Base-by-base conservation (phyloP, 2,329 filamentous ascomycete genomes). In the Colletotrichum australisinense region DNA sequence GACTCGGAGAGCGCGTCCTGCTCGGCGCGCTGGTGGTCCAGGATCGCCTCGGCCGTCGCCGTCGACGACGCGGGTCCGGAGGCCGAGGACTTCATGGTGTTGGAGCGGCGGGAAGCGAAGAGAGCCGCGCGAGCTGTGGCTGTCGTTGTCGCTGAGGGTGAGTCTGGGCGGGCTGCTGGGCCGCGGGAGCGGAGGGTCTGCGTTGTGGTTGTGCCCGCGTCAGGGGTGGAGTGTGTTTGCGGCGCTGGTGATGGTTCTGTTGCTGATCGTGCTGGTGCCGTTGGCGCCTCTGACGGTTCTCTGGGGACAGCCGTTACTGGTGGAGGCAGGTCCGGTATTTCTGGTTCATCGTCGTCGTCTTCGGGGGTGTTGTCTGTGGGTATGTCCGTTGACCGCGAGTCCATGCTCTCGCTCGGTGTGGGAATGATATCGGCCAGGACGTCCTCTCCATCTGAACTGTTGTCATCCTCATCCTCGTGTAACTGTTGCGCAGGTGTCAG, bases 1-100 rank as follows among this genome's bases (percentile, higher is more conserved):
- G 94, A 95, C 49, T 90, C 88, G 0, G 95, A 96, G 3, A 98
- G 88, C 42, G 89, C 86, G 81, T 98, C 95, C 82, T 98, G 95
- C 84, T 98, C 95, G 67, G 86, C 87, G 66, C 94, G 93, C 79
- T 97, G 91, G 78, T 93, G 89, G 77, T 94, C 91, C 56, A 98
- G 89, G 38, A 95, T 88, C 0, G 91, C 88, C 84, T 97, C 95
- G 1, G 90, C 88, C 19, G 89, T 88, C 11, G 89, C 86, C 1
- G 86, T 86, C 5, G 86, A 84, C 4, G 82, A 78, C 7, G 83
- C 77, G 12, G 83, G 78, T 38, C 76, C 75, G 14, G 83, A 80
- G 14, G 75, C 72, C 14, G 82, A 79, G 11, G 76, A 68, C 26
- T 76, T 76, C 53, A 38, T 22, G 30, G 74, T 70, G 56, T 73